Percentiles rank a stretch among this genome's conserved stretches.
These are phyloP conservation scores for Cryptomeria japonica DNA, from an alignment of 75 land plant species.

Conservation along the genomic window DNA sequence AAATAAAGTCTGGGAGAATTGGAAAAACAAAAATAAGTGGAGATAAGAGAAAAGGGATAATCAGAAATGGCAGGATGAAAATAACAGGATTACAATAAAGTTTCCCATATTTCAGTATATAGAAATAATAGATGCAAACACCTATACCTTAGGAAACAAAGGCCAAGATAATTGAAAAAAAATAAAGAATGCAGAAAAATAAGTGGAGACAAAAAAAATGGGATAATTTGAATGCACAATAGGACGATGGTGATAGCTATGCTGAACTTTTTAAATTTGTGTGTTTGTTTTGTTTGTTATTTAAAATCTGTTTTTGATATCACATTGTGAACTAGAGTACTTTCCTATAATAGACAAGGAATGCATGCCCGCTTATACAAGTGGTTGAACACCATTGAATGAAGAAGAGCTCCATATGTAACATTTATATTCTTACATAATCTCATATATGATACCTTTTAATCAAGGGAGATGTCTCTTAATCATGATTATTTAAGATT, in stretches of 20 bases:
- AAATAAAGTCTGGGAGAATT: no score
- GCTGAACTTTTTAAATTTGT: not conserved
- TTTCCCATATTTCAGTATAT: no score
- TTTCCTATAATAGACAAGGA: not conserved
- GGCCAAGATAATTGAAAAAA: no score
- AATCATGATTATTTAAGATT: not conserved
- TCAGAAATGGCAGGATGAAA: no score
- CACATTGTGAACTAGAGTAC: not conserved
- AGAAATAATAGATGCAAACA: no score
- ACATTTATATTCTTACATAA: not conserved
- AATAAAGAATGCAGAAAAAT: no score
- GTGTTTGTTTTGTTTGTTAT: not conserved
- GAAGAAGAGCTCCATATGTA: not conserved
- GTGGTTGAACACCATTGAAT: not conserved
- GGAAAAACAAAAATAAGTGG: no score
- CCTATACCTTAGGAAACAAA: no score
- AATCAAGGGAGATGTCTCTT: not conserved
- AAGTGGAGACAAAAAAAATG: no score
- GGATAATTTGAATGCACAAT: no score
- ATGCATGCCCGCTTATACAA: not conserved
- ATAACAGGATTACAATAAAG: no score
- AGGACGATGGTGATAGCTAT: not conserved
- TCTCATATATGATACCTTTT: not conserved
- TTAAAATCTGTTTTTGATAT: not conserved
- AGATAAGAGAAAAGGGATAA: no score